Conservation (phyloP, 148 eudicot genomes). For the Oxyria digyna region DNA sequence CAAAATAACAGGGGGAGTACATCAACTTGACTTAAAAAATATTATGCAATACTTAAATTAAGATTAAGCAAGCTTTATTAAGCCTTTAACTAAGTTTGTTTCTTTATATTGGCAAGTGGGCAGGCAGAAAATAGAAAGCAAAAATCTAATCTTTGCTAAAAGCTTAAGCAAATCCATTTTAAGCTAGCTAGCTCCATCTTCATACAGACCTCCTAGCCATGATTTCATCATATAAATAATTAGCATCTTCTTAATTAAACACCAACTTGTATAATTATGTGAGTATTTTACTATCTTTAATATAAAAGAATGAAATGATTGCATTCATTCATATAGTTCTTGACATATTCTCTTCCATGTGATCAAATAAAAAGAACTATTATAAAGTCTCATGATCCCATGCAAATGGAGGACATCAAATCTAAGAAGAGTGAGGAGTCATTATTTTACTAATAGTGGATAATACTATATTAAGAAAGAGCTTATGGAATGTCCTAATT, state of each 20-base stretch:
- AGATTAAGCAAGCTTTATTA: not conserved
- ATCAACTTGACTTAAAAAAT: not conserved
- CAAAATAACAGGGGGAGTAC: no score
- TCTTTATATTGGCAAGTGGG: not conserved
- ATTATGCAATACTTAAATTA: not conserved
- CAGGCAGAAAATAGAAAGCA: not conserved
- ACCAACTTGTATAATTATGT: not conserved
- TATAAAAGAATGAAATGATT: not conserved
- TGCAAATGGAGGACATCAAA: slow-evolving; percentile 1
- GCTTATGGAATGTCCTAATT: not conserved
- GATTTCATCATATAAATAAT: not conserved
- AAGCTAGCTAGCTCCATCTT: no score
- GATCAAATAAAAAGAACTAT: not conserved
- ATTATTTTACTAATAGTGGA: slow-evolving; percentile 4
- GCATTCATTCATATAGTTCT: not conserved
- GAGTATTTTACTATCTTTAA: not conserved
- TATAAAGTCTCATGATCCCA: not conserved
- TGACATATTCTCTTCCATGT: not conserved
- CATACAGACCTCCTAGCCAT: not conserved
- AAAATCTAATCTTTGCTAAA: not conserved
- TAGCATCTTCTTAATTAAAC: not conserved
- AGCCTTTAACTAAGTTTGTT: not conserved
- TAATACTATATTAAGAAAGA: not conserved
- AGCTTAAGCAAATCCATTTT: not conserved
- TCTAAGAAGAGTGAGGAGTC: not conserved